phyloP scores from a whole-genome alignment of 108 stramenopile genomes.

The Discostella stelligeroides region DNA sequence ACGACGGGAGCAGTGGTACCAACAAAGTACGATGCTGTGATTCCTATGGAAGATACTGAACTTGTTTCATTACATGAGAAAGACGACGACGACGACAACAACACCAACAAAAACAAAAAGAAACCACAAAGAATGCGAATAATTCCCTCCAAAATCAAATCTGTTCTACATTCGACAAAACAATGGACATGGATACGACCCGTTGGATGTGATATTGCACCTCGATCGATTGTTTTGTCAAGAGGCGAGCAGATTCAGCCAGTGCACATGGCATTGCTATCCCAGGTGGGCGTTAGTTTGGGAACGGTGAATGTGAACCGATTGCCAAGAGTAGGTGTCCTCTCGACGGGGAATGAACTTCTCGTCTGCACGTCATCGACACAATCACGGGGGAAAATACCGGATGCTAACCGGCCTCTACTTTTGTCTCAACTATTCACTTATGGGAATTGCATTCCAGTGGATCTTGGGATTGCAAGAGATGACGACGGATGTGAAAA shows the following conservation, averaged over 20 bases:
- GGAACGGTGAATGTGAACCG: slow-evolving; percentile 46
- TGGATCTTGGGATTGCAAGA: slow-evolving; percentile 84
- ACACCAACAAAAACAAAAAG: too few species aligned
- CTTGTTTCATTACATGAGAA: not conserved
- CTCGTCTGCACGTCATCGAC: slow-evolving; percentile 17
- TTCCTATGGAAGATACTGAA: slow-evolving; percentile 76
- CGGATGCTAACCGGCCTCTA: slow-evolving; percentile 92
- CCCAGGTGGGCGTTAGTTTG: slow-evolving; percentile 54
- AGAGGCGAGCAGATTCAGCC: slow-evolving; percentile 64
- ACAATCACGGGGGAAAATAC: slow-evolving; percentile 62
- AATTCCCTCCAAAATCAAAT: slow-evolving; percentile 30
- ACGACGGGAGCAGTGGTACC: slow-evolving; percentile 86
- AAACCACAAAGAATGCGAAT: slow-evolving; percentile 20
- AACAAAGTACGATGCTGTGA: slow-evolving; percentile 69
- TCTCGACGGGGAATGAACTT: slow-evolving; percentile 92
- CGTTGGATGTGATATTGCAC: slow-evolving; percentile 77
- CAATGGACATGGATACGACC: slow-evolving; percentile 73
- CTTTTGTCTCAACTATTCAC: slow-evolving; percentile 63
- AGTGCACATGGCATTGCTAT: slow-evolving; percentile 65
- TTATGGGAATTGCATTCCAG: slow-evolving; percentile 48
- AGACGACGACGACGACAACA: not conserved
- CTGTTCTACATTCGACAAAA: slow-evolving; percentile 32
- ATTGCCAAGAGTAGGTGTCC: slow-evolving; percentile 61
- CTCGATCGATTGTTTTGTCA: slow-evolving; percentile 52
- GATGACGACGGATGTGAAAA: slow-evolving; percentile 66